These are phyloP conservation scores for Kluyveromyces dobzhanskii DNA, from an alignment of 805 yeast species.

Conservation along the genomic window DNA sequence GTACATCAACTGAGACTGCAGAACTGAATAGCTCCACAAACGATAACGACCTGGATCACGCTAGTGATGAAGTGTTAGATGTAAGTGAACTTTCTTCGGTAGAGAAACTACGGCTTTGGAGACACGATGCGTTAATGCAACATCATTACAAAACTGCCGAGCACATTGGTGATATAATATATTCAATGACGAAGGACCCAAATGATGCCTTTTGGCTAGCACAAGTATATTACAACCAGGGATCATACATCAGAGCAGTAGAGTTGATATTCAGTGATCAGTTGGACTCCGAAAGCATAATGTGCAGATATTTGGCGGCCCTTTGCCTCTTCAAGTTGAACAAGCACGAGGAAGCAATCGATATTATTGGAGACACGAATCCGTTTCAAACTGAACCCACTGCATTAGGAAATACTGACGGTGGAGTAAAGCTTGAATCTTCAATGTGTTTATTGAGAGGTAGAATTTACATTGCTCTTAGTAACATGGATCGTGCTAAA, in stretches of 20 bases:
- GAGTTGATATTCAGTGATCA: conserved; percentile 53
- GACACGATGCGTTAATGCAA: conserved; percentile 88
- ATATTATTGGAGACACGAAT: conserved; percentile 71
- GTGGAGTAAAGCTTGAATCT: conserved; percentile 81
- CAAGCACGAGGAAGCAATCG: conserved; percentile 82
- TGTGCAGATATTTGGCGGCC: conserved; percentile 77
- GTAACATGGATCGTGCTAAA: conserved; percentile 78
- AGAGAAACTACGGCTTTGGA: conserved; percentile 80
- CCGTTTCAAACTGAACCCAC: conserved; percentile 44
- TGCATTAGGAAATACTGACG: conserved; percentile 49
- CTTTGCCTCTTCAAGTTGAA: conserved; percentile 64
- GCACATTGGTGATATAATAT: conserved; percentile 83
- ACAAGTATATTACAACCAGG: conserved; percentile 72
- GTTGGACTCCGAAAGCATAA: conserved; percentile 46
- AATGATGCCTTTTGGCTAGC: conserved; percentile 96
- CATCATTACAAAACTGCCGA: conserved; percentile 88
- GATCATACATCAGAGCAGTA: conserved; percentile 72
- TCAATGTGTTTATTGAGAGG: conserved; percentile 84
- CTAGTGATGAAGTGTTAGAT: conserved; percentile 17
- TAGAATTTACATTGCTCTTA: conserved; percentile 69
- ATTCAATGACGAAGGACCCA: conserved; percentile 75
- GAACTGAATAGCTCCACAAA: neutral
- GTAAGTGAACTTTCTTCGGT: conserved; percentile 50
- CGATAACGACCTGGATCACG: conserved; percentile 1
- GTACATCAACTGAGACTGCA: conserved; percentile 15